Evolutionary conservation across 257 asterid species (phyloP).

Genomic region (Solanum acaule): DNA sequence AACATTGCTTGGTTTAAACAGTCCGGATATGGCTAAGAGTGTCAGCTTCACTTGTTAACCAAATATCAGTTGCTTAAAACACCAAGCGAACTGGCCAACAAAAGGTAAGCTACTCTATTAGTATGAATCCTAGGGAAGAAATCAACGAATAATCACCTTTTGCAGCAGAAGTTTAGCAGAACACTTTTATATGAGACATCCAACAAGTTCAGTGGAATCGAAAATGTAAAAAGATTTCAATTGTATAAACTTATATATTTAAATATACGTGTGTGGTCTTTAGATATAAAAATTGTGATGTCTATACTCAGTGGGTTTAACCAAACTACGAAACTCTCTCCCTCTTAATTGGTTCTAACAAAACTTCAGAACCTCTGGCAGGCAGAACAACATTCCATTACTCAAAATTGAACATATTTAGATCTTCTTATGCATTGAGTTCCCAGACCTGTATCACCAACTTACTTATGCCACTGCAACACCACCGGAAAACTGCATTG

Average conservation of each 20-base stretch:
- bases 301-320: background rate
- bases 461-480: constrained; percentile 47
- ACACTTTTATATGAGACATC: background rate
- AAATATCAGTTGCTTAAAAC: background rate
- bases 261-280: background rate
- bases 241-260: background rate
- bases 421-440: background rate
- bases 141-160: background rate
- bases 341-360: background rate
- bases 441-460: background rate
- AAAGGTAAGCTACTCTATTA: background rate
- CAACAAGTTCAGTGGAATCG: background rate
- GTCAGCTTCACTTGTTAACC: background rate
- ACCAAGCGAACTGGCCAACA: background rate
- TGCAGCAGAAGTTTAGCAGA: background rate
- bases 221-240: background rate
- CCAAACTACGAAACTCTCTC: background rate
- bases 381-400: background rate
- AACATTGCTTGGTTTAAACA: background rate
- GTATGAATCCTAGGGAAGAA: background rate
- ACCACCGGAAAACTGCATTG: constrained; percentile 37
- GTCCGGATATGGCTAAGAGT: background rate
- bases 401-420: background rate
- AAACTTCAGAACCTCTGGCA: background rate
- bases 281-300: background rate